Evolutionary conservation across 306 rosid genomes (phyloP).

Genomic region (Boehmeria nivea): DNA sequence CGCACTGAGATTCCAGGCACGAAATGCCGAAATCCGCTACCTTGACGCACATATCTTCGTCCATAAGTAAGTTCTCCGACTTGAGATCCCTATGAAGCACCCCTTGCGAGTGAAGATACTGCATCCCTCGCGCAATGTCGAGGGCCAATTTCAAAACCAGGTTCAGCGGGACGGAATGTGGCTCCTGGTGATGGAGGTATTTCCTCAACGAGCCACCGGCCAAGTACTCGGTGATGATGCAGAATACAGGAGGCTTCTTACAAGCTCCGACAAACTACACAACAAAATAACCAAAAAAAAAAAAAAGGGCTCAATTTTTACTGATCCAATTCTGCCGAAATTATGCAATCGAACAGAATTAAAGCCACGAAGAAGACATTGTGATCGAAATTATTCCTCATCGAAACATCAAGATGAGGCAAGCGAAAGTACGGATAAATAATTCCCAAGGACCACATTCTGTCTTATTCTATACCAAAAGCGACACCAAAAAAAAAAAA

Average conservation of each 20-base stretch:
- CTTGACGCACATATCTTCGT: conserved; percentile 85
- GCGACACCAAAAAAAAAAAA: no score
- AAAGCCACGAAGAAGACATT: no score
- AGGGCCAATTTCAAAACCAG: conserved; percentile 73
- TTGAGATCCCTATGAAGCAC: conserved; percentile 96
- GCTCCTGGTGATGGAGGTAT: conserved; percentile 77
- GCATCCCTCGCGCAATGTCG: conserved; percentile 80
- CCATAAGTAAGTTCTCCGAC: conserved; percentile 81
- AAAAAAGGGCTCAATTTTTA: no score
- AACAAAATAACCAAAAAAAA: conserved; percentile 7
- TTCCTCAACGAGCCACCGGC: conserved; percentile 81
- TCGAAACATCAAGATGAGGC: no score
- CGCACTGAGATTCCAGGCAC: conserved; percentile 76
- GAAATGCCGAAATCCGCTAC: conserved; percentile 98
- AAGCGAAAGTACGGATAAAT: no score
- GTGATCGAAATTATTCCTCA: no score
- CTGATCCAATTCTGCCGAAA: no score
- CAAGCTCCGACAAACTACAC: conserved; percentile 90
- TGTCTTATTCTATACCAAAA: no score
- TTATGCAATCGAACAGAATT: no score
- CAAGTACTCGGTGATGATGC: conserved; percentile 88
- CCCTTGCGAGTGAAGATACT: conserved; percentile 88
- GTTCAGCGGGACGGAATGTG: conserved; percentile 60
- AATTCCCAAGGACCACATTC: no score
- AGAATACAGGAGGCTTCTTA: conserved; percentile 93